These are phyloP conservation scores for Penicillium sp. DNA, from an alignment of 2,329 filamentous ascomycete species.

Conservation along the genomic window DNA sequence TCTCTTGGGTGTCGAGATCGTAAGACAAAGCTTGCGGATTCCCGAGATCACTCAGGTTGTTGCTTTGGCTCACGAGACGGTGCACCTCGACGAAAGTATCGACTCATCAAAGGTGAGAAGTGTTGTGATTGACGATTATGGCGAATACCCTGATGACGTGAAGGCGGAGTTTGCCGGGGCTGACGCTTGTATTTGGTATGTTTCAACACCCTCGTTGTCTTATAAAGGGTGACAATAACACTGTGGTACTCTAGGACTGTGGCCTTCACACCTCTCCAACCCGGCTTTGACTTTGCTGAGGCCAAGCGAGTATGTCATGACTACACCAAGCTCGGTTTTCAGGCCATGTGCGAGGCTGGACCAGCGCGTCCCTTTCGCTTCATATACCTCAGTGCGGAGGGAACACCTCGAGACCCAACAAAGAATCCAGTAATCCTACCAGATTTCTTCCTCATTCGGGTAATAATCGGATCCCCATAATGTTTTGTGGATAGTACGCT, in stretches of 20 bases:
- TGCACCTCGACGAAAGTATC: not conserved
- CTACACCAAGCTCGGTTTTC: conserved; percentile 37
- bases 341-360: conserved; percentile 37
- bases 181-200: conserved; percentile 43
- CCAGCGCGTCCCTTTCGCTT: conserved; percentile 45
- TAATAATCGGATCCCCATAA: not conserved
- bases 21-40: conserved; percentile 34
- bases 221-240: not conserved
- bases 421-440: conserved; percentile 36
- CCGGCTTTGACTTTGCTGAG: conserved; percentile 36
- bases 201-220: not conserved
- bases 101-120: conserved; percentile 31
- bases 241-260: conserved; percentile 8
- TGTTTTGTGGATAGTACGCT: not conserved
- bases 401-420: conserved; percentile 47
- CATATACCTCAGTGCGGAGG: conserved; percentile 52
- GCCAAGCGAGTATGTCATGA: conserved; percentile 46
- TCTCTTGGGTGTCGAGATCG: conserved; percentile 37
- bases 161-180: conserved; percentile 32
- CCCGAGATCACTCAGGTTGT: conserved; percentile 16
- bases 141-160: conserved; percentile 33
- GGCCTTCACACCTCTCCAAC: conserved; percentile 31
- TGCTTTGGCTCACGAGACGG: conserved; percentile 8
- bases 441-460: conserved; percentile 16
- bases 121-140: conserved; percentile 35